Evolutionary conservation across 2,329 filamentous ascomycete species (phyloP), one percentile per base, ranked within the genome.

Genomic region (Phialocephala sp.): DNA sequence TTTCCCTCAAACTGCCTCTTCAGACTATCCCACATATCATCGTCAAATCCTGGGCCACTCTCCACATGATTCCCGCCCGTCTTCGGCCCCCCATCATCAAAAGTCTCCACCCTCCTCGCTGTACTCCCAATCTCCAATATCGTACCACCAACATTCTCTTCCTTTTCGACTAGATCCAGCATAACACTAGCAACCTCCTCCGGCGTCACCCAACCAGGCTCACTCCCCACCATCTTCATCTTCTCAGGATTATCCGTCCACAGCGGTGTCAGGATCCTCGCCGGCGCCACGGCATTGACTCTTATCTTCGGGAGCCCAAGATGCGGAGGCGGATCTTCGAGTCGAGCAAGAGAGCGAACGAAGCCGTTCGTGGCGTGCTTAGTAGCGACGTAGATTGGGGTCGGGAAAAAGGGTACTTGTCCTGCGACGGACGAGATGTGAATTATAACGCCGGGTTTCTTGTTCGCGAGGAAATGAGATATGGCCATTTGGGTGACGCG

Each of bases 401-500:
- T 76, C 1, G 76, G 72, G 12, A 83, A 72, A 24, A 66, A 71
- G 0, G 78, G 70, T 4, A 66, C 72, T 68, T 84, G 80, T 0
- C 77, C 81, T 2, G 80, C 82, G 62, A 84, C 79, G 61, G 79
- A 82, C 57, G 81, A 81, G 59, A 84, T 81, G 67, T 83, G 81
- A 11, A 83, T 69, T 35, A 84, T 79, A 1, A 60, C 43, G 8
- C 73, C 73, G 1, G 68, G 64, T 45, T 72, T 73, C 55, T 70
- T 72, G 22, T 72, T 54, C 68, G 74, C 27, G n/a, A 83, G 73
- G 72, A 84, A 84, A 69, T 83, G 79, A 2, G 79, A 76, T 52
- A 85, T 80, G 4, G 83, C 82, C 20, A 85, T 74, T 67, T 84
- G 82, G 1, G 82, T 84, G 11, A 79, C 76, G 52, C 82, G 81